Evolutionary conservation across 2,329 filamentous ascomycete genomes (phyloP).

Genomic region (Scleromitrula shiraiana): DNA sequence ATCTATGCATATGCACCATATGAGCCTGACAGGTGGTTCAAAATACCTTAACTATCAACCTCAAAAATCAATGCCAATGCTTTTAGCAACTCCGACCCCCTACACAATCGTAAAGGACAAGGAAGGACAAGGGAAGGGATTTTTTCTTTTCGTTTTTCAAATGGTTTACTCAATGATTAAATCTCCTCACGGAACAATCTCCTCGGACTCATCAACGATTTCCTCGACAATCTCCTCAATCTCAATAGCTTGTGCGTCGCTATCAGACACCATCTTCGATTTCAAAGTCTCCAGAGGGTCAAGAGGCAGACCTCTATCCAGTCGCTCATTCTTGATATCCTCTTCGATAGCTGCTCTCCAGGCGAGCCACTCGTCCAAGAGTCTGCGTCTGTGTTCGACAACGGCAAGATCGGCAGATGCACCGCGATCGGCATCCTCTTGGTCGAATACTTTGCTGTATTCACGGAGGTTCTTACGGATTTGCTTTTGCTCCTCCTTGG

Average conservation of each 20-base stretch:
- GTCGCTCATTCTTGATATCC: conserved; percentile 65
- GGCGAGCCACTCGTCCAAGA: conserved; percentile 80
- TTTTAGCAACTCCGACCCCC: conserved; percentile 10
- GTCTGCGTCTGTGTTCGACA: conserved; percentile 73
- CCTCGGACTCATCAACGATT: conserved; percentile 77
- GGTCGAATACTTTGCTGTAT: conserved; percentile 90
- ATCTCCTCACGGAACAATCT: conserved; percentile 41
- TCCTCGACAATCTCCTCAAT: conserved; percentile 85
- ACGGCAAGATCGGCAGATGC: conserved; percentile 91
- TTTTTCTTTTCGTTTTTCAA: too few species aligned
- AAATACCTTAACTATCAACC: too few species aligned
- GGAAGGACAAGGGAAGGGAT: conserved; percentile 1
- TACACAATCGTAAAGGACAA: conserved; percentile 8
- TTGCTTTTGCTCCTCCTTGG: conserved; percentile 94
- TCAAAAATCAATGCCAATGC: conserved; percentile 8
- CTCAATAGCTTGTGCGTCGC: conserved; percentile 61
- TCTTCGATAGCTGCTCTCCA: conserved; percentile 71
- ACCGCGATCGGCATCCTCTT: conserved; percentile 88
- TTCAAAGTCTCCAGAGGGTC: conserved; percentile 56
- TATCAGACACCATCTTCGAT: conserved; percentile 40
- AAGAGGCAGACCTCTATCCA: conserved; percentile 55
- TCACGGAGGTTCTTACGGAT: conserved; percentile 98
- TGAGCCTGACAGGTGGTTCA: not conserved
- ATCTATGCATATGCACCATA: conserved; percentile 10
- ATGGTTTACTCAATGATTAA: not conserved